A percentile compares a stretch with the other conserved stretches of the same genome.
Conservation (phyloP, 306 rosid genomes). For the Gastrolobium villosum region DNA sequence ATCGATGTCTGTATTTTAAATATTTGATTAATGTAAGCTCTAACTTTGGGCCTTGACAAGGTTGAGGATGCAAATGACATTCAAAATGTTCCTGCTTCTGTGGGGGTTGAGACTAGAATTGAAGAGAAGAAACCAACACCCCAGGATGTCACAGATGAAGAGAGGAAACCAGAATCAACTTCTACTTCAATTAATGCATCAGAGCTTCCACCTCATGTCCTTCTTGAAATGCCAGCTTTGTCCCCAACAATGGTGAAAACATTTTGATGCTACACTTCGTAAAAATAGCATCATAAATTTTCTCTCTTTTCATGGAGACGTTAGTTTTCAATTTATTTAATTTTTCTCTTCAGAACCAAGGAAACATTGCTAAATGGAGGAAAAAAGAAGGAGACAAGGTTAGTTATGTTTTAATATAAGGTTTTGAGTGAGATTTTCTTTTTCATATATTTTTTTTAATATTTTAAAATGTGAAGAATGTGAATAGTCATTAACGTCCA, state of each 20-base stretch:
- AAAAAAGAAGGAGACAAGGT: slow-evolving; percentile 99
- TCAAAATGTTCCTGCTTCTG: slow-evolving; percentile 73
- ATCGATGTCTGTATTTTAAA: slow-evolving; percentile 31
- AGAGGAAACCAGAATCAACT: slow-evolving; percentile 61
- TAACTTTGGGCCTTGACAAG: slow-evolving; percentile 63
- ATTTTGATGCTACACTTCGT: slow-evolving; percentile 31
- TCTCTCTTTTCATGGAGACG: slow-evolving; percentile 42
- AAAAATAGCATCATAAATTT: slow-evolving; percentile 31
- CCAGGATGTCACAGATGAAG: slow-evolving; percentile 60
- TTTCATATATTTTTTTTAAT: slow-evolving; percentile 24
- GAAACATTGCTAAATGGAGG: slow-evolving; percentile 86
- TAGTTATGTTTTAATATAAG: slow-evolving; percentile 54
- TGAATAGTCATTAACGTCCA: slow-evolving; percentile 26
- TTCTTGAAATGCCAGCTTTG: slow-evolving; percentile 94
- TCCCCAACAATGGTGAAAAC: slow-evolving; percentile 94
- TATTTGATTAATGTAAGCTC: slow-evolving; percentile 52
- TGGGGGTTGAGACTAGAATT: slow-evolving; percentile 55
- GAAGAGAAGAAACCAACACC: slow-evolving; percentile 57
- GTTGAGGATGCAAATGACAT: slow-evolving; percentile 90
- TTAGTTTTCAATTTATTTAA: slow-evolving; percentile 20
- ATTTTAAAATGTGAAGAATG: slow-evolving; percentile 39
- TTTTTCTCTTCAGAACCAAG: slow-evolving; percentile 76
- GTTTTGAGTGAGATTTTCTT: slow-evolving; percentile 22
- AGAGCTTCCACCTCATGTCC: slow-evolving; percentile 84
- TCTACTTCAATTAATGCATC: slow-evolving; percentile 62